Conservation (phyloP, 1,284 basidiomycete genomes). For the Ustilago lituana region DNA sequence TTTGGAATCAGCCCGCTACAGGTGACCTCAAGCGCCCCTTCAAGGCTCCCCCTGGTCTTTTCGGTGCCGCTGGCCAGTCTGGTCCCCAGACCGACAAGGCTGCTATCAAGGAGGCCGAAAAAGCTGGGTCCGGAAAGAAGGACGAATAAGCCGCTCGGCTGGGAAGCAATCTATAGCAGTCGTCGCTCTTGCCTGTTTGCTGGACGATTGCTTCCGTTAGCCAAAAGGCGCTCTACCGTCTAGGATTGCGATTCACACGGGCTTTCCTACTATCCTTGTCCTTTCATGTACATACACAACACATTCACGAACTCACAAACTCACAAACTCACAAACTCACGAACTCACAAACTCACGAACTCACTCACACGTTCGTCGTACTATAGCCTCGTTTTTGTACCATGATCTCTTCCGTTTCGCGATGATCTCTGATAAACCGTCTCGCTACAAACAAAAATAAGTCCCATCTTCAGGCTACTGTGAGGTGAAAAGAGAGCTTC, state of each 20-base stretch:
- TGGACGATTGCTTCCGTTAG: background rate
- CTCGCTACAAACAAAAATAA: no score
- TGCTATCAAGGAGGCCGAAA: slow-evolving; percentile 85
- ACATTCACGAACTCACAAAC: no score
- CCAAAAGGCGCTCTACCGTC: no score
- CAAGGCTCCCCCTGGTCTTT: slow-evolving; percentile 79
- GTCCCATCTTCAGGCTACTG: no score
- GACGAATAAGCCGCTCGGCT: slow-evolving; percentile 77
- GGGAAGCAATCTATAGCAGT: no score
- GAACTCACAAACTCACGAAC: no score
- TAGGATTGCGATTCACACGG: no score
- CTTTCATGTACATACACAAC: slow-evolving; percentile 35
- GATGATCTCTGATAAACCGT: no score
- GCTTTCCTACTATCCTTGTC: background rate
- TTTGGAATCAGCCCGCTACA: slow-evolving; percentile 71
- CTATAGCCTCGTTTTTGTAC: background rate
- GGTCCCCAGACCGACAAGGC: slow-evolving; percentile 81
- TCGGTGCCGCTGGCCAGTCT: slow-evolving; percentile 69
- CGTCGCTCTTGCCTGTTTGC: background rate
- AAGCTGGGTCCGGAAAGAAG: slow-evolving; percentile 77
- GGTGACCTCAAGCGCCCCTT: slow-evolving; percentile 92
- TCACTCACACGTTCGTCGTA: no score
- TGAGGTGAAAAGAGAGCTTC: no score
- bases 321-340: no score
- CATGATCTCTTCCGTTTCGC: no score